These are phyloP conservation scores for Saccharomycopsis oosterbeekiorum DNA, from an alignment of 805 yeast species.

Conservation along the genomic window DNA sequence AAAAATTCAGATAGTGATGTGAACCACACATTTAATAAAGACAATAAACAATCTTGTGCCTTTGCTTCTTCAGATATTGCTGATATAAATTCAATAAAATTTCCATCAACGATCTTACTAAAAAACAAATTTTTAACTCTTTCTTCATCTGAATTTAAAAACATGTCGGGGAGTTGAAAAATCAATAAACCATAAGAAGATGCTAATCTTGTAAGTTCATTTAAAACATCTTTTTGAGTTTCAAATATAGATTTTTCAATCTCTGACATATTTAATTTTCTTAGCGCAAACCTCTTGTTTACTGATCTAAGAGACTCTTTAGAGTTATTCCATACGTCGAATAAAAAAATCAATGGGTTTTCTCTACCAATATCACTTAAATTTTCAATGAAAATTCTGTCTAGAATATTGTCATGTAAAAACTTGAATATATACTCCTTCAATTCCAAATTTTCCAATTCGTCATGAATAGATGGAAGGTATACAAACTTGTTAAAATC, in stretches of 20 bases:
- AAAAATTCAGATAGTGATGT: conserved; percentile 30
- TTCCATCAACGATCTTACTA: conserved; percentile 22
- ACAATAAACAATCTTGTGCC: conserved; percentile 52
- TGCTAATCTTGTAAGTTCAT: conserved; percentile 39
- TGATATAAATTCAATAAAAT: conserved; percentile 37
- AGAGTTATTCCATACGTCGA: conserved; percentile 34
- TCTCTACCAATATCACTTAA: conserved; percentile 44
- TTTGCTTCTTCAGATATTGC: conserved; percentile 49
- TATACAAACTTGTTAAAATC: background rate
- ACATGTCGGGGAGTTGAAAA: conserved; percentile 55
- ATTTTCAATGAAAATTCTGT: conserved; percentile 44
- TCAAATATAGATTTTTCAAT: conserved; percentile 32
- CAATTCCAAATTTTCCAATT: background rate
- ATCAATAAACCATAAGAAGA: conserved; percentile 58
- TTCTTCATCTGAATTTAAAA: conserved; percentile 22
- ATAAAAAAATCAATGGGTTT: conserved; percentile 40
- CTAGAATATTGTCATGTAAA: conserved; percentile 26
- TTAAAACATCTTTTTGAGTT: conserved; percentile 33
- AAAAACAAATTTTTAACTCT: conserved; percentile 20
- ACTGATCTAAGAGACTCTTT: conserved; percentile 15
- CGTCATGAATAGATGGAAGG: conserved; percentile 1
- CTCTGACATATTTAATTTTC: conserved; percentile 31
- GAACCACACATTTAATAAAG: conserved; percentile 20
- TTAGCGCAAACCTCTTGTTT: conserved; percentile 9
- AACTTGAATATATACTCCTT: conserved; percentile 1